A percentile compares a stretch with the other conserved stretches of the same genome.
Evolutionary conservation across 208 protist genomes (phyloP).

Genomic region (Crithidia acanthocephali): DNA sequence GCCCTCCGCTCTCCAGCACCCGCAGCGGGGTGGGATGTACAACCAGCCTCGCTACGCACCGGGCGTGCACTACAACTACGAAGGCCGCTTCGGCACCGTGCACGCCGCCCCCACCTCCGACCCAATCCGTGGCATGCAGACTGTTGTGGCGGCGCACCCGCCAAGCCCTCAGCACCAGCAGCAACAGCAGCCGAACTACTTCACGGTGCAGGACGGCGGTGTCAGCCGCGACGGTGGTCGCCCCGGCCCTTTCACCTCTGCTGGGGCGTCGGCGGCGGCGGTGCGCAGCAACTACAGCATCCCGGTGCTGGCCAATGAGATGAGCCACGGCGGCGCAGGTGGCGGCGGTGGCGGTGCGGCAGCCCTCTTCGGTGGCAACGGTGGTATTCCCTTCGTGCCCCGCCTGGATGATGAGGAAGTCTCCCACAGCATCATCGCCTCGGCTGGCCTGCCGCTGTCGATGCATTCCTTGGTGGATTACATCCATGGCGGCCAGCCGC

Average conservation of each 20-base stretch:
- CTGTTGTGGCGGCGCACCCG: not conserved
- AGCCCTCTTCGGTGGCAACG: not conserved
- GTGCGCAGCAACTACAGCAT: conserved; percentile 1
- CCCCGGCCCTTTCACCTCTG: not conserved
- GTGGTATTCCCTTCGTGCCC: conserved; percentile 5
- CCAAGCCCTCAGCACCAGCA: conserved; percentile 4
- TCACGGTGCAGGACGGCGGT: conserved; percentile 34
- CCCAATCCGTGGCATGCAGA: conserved; percentile 1
- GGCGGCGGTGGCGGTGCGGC: not conserved
- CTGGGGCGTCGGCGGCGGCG: not conserved
- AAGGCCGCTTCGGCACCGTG: conserved; percentile 18
- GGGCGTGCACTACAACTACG: conserved; percentile 7
- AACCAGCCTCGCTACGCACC: conserved; percentile 2
- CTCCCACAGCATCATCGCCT: conserved; percentile 60
- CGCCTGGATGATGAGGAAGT: conserved; percentile 50
- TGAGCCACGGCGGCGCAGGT: not conserved
- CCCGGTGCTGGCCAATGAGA: not conserved
- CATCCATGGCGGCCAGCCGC: conserved; percentile 65
- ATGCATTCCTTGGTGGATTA: conserved; percentile 51
- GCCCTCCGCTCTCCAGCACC: not conserved
- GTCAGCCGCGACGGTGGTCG: not conserved
- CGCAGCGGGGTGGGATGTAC: not conserved
- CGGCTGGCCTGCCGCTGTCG: conserved; percentile 64
- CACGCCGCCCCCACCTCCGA: conserved; percentile 4
- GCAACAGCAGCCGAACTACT: conserved; percentile 22